Conservation (phyloP, 257 asterid genomes). For the Anisodus acutangulus region DNA sequence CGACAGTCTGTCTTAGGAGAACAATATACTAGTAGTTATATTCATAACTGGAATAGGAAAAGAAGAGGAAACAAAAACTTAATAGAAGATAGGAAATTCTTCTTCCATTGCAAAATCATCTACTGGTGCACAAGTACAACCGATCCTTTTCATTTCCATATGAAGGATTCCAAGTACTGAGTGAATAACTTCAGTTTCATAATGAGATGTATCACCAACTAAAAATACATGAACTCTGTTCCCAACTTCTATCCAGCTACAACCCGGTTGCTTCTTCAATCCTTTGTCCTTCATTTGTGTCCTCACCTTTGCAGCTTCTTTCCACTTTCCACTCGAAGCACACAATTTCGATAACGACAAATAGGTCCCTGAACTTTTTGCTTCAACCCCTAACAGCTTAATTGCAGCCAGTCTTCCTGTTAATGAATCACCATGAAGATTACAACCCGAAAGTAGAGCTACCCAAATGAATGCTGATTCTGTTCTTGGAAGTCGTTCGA, state of each 20-base stretch:
- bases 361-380: constrained; percentile 40
- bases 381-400: constrained; percentile 41
- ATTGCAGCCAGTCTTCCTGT: constrained; percentile 53
- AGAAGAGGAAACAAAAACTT: constrained; percentile 18
- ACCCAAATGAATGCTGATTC: constrained; percentile 50
- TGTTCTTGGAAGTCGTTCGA: constrained; percentile 41
- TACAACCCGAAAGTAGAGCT: constrained; percentile 63
- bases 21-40: neutral
- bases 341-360: constrained; percentile 44
- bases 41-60: constrained; percentile 6
- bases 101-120: constrained; percentile 17
- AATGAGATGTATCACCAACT: constrained; percentile 49
- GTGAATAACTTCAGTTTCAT: constrained; percentile 39
- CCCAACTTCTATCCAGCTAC: constrained; percentile 70
- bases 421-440: constrained; percentile 52
- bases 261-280: constrained; percentile 71
- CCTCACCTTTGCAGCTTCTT: constrained; percentile 56
- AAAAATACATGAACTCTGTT: constrained; percentile 57
- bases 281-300: constrained; percentile 59
- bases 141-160: constrained; percentile 51
- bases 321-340: constrained; percentile 44
- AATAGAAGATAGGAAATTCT: neutral
- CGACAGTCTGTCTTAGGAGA: neutral
- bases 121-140: constrained; percentile 6
- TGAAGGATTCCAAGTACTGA: constrained; percentile 48